These are phyloP conservation scores for Claviceps monticola DNA, from an alignment of 2,329 filamentous ascomycete genomes.

Conservation along the genomic window DNA sequence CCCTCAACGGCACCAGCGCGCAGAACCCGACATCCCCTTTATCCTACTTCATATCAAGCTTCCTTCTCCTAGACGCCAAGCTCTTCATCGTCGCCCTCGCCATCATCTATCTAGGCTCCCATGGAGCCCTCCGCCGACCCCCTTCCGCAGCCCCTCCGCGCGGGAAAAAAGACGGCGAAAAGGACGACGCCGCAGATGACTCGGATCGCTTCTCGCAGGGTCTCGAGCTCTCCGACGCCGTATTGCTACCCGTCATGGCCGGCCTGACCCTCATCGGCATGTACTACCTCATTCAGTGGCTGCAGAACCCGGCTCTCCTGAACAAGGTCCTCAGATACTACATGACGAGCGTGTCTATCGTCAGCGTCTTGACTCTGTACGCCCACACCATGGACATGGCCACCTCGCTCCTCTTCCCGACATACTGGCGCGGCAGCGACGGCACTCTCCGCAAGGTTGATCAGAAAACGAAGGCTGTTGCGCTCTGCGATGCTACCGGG, in stretches of 20 bases:
- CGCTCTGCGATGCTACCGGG: constrained; percentile 21
- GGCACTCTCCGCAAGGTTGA: constrained; percentile 33
- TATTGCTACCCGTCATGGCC: constrained; percentile 72
- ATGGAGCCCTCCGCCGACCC: constrained; percentile 73
- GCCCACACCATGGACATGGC: constrained; percentile 55
- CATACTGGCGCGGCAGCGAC: constrained; percentile 41
- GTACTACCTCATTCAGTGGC: constrained; percentile 81
- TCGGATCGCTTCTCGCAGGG: constrained; percentile 29
- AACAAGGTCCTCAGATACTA: constrained; percentile 76
- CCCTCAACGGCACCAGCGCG: constrained; percentile 10
- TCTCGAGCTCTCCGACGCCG: constrained; percentile 58
- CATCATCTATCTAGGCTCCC: constrained; percentile 72
- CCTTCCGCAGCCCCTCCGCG: constrained; percentile 57
- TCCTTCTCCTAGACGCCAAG: constrained; percentile 31
- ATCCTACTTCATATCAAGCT: constrained; percentile 20
- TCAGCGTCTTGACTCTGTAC: constrained; percentile 58
- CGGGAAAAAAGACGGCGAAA: constrained; percentile 28
- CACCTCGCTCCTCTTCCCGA: constrained; percentile 59
- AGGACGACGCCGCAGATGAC: constrained; percentile 31
- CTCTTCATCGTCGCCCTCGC: constrained; percentile 55
- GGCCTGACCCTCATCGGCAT: constrained; percentile 57
- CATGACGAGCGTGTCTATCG: constrained; percentile 67
- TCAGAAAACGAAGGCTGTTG: constrained; percentile 24
- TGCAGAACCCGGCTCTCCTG: constrained; percentile 66
- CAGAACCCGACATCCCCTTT: constrained; percentile 15